Base-by-base conservation (phyloP, 2,329 filamentous ascomycete genomes). In the Colletotrichum tropicale region DNA sequence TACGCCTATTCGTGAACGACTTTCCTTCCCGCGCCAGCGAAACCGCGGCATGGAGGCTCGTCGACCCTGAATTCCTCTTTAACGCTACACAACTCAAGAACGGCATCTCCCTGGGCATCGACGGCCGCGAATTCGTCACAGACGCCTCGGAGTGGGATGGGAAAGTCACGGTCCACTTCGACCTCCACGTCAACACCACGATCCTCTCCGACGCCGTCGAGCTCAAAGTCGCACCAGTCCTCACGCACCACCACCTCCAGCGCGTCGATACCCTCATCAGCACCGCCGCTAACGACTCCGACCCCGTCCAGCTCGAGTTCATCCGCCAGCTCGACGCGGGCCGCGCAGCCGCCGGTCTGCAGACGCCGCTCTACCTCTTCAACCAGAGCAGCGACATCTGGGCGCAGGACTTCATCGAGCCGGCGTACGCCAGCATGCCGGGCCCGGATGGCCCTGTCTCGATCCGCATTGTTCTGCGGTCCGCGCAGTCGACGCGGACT, bases 371-470 rank as follows among this genome's bases (percentile, higher is more conserved):
- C 0, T 68, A 78, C 10, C 62, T 76, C 4, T 74, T 85, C 71
- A 76, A 80, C 24, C 66, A 71, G 2, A 78, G 75, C 26, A 76
- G 72, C 34, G 83, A 86, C 72, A 78, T 82, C 60, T 87, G 84
- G 85, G 79, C 81, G 2, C 85, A 86, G 73, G 85, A 87, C 69
- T 82, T 84, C 48, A 74, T 87, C 32, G 84, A 86, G 76, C 82
- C 85, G 0, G 85, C 78, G 2, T 87, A 85, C 72, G 79, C 80
- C 6, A 85, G 82, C 66, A 86, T 86, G 74, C 85, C 85, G 0
- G 84, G 84, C 0, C 82, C 84, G 1, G 21, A 83, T 6, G 82
- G 84, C 0, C 77, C 82, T 4, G 77, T 85, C 8, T 75, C 79
- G 2, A 71, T 86, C 8, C 81, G 81, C 6, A 75, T 87, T 9